phyloP scores from a whole-genome alignment of 2,329 filamentous ascomycete genomes.

The Pseudofabraea citricarpa region DNA sequence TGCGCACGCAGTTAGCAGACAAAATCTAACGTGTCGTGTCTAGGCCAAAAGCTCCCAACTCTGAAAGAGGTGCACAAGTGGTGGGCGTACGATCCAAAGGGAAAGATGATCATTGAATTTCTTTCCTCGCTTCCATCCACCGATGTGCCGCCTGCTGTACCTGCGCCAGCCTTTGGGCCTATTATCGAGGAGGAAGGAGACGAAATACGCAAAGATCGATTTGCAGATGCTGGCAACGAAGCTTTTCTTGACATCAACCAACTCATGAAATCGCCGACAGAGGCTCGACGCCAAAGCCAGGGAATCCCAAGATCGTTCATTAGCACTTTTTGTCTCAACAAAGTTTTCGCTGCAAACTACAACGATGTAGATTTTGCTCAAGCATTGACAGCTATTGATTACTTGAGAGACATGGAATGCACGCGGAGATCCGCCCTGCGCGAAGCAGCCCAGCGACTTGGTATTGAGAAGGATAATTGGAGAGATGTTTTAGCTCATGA shows the following conservation, averaged over 20 bases:
- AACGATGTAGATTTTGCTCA: slow-evolving; percentile 16
- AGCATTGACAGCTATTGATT: slow-evolving; percentile 21
- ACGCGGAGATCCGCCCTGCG: slow-evolving; percentile 13
- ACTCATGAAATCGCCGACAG: neutral
- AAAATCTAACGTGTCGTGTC: neutral
- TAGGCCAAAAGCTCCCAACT: slow-evolving; percentile 18
- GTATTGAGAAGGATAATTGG: slow-evolving; percentile 19
- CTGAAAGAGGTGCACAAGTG: slow-evolving; percentile 18
- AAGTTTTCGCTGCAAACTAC: slow-evolving; percentile 14
- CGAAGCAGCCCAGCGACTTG: slow-evolving; percentile 15
- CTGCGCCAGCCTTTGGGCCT: slow-evolving; percentile 1
- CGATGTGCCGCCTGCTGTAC: slow-evolving; percentile 1
- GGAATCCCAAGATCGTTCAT: slow-evolving; percentile 15
- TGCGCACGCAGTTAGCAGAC: neutral
- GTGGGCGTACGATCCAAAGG: slow-evolving; percentile 20
- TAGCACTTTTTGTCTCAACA: slow-evolving; percentile 12
- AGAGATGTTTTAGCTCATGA: slow-evolving; percentile 12
- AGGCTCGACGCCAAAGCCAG: neutral
- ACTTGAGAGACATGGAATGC: slow-evolving; percentile 21
- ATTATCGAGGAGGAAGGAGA: neutral
- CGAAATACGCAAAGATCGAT: slow-evolving; percentile 11
- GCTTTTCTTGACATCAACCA: slow-evolving; percentile 11
- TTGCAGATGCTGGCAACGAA: slow-evolving; percentile 12
- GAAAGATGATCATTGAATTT: slow-evolving; percentile 15
- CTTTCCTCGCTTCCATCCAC: slow-evolving; percentile 11